A percentile compares a stretch with the other conserved stretches of the same genome.
These are phyloP conservation scores for Chytridium lagenaria DNA, from an alignment of 371 early-diverging fungal genomes.

Conservation along the genomic window DNA sequence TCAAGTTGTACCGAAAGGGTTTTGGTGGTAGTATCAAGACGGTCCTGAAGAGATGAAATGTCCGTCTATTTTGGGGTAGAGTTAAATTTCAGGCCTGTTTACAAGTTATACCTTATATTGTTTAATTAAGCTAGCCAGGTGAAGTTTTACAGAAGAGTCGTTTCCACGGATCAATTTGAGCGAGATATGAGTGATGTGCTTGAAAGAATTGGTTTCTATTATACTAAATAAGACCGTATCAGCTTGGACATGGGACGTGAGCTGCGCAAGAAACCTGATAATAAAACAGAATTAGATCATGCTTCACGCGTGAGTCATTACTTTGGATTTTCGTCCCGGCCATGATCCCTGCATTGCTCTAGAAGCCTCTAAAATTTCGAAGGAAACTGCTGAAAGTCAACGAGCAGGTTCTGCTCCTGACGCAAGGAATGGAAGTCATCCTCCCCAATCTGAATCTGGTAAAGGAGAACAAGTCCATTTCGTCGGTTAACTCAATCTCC, in stretches of 20 bases:
- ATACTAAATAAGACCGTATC: constrained; percentile 34
- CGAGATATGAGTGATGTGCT: constrained; percentile 57
- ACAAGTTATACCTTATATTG: constrained; percentile 43
- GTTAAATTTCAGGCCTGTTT: not conserved
- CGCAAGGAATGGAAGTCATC: constrained; percentile 53
- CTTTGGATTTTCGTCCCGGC: constrained; percentile 47
- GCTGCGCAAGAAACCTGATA: constrained; percentile 31
- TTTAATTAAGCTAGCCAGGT: constrained; percentile 53
- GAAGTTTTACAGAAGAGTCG: constrained; percentile 54
- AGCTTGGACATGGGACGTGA: not conserved
- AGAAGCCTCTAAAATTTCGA: constrained; percentile 55
- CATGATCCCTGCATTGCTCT: constrained; percentile 35
- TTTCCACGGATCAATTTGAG: constrained; percentile 53
- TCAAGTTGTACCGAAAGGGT: constrained; percentile 26
- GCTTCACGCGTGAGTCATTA: constrained; percentile 24
- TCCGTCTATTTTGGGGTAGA: constrained; percentile 21
- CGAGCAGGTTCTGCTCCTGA: constrained; percentile 53
- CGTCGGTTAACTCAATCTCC: constrained; percentile 53
- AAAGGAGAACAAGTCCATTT: constrained; percentile 54
- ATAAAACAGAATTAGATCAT: not conserved
- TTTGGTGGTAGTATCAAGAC: constrained; percentile 37
- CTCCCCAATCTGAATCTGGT: constrained; percentile 47
- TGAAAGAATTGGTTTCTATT: constrained; percentile 61
- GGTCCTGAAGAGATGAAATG: constrained; percentile 20
- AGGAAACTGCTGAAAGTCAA: constrained; percentile 60